Evolutionary conservation across 2,329 filamentous ascomycete genomes (phyloP).

Genomic region (Paraphoma chrysanthemicola): DNA sequence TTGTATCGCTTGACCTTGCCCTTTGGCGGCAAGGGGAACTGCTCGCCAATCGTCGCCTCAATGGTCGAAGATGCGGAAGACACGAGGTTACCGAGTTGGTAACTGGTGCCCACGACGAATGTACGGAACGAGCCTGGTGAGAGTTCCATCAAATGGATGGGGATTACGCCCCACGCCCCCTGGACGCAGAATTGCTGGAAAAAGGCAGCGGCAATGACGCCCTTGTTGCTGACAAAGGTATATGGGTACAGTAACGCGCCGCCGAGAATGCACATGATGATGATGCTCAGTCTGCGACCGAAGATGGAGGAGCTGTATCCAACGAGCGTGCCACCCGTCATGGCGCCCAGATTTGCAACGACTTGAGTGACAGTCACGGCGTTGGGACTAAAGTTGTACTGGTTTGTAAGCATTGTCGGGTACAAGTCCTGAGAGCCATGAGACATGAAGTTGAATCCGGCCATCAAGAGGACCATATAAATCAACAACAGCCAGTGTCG

Average conservation of each 20-base stretch:
- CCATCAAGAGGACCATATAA: slow-evolving; percentile 87
- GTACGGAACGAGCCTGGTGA: slow-evolving; percentile 75
- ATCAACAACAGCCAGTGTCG: slow-evolving; percentile 80
- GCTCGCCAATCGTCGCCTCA: slow-evolving; percentile 76
- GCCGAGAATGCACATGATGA: slow-evolving; percentile 63
- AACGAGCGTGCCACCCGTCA: slow-evolving; percentile 54
- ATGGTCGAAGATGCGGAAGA: slow-evolving; percentile 75
- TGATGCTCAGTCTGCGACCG: slow-evolving; percentile 56
- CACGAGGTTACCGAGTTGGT: slow-evolving; percentile 80
- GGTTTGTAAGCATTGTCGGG: slow-evolving; percentile 65
- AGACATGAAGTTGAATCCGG: slow-evolving; percentile 91
- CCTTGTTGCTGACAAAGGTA: slow-evolving; percentile 68
- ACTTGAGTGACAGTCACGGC: slow-evolving; percentile 58
- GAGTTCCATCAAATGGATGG: slow-evolving; percentile 78
- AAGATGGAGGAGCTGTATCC: slow-evolving; percentile 56
- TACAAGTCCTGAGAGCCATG: slow-evolving; percentile 76
- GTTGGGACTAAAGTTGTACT: slow-evolving; percentile 61
- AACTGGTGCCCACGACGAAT: slow-evolving; percentile 75
- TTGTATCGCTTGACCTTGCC: slow-evolving; percentile 46
- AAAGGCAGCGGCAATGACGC: slow-evolving; percentile 80
- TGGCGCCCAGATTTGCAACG: slow-evolving; percentile 59
- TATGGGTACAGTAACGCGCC: slow-evolving; percentile 86
- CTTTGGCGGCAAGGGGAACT: slow-evolving; percentile 71
- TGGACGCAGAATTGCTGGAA: slow-evolving; percentile 68
- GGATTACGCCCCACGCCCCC: slow-evolving; percentile 54